Conservation (phyloP, 2,329 filamentous ascomycete species). For the Cordyceps tenuipes region DNA sequence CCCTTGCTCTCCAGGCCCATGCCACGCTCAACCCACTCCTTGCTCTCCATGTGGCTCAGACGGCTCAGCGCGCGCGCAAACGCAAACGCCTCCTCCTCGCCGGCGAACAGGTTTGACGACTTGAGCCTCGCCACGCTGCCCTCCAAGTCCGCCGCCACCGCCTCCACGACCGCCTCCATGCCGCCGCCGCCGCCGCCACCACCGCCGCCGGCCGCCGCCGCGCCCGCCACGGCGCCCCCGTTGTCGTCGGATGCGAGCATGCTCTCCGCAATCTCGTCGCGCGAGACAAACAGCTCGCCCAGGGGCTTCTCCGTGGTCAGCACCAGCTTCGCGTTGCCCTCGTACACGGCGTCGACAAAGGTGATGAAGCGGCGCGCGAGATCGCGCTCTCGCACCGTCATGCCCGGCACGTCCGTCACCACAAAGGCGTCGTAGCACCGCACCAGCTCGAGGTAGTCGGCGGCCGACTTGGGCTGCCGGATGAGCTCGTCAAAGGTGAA, state of each 20-base stretch:
- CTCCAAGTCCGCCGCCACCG: constrained; percentile 80
- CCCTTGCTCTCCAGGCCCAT: constrained; percentile 57
- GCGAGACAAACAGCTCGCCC: constrained; percentile 74
- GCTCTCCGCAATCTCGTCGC: constrained; percentile 54
- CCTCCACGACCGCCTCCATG: constrained; percentile 63
- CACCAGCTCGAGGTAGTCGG: constrained; percentile 90
- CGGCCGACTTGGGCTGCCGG: constrained; percentile 77
- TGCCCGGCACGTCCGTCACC: constrained; percentile 82
- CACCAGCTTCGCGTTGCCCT: constrained; percentile 86
- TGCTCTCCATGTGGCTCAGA: constrained; percentile 85
- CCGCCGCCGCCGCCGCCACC: constrained; percentile 21
- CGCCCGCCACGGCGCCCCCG: not conserved
- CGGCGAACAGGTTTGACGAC: constrained; percentile 77
- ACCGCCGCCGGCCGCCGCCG: not conserved
- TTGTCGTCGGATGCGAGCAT: constrained; percentile 41
- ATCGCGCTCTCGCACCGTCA: constrained; percentile 81
- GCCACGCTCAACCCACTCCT: constrained; percentile 86
- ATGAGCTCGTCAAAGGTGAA: constrained; percentile 94
- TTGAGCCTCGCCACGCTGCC: constrained; percentile 80
- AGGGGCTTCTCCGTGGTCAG: constrained; percentile 83
- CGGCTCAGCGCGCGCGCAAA: constrained; percentile 83
- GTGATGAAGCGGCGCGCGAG: constrained; percentile 91
- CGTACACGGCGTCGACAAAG: constrained; percentile 94
- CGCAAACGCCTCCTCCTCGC: constrained; percentile 93
- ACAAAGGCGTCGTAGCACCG: constrained; percentile 88